phyloP scores from a whole-genome alignment of 345 rosid genomes.

The Eucalyptus shirleyi region DNA sequence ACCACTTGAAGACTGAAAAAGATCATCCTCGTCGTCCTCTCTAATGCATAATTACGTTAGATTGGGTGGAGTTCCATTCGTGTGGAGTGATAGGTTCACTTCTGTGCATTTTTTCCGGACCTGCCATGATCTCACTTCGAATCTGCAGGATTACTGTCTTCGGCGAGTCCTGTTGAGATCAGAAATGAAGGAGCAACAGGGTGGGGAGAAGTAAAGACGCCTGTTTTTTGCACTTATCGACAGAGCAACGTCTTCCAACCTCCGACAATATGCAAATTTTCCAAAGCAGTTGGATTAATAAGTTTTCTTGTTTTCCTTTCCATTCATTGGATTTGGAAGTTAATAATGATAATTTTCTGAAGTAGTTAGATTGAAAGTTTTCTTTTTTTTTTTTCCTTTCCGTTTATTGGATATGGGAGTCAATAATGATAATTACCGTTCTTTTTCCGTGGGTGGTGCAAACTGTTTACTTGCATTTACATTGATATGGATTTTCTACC shows the following conservation, averaged over 20 bases:
- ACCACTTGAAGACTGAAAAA: not conserved
- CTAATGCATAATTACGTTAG: not conserved
- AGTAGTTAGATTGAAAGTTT: not conserved
- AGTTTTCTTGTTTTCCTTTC: not conserved
- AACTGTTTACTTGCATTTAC: not conserved
- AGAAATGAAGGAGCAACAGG: not conserved
- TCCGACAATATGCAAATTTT: not conserved
- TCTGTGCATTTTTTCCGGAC: not conserved
- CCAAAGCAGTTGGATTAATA: not conserved
- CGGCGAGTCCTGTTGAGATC: not conserved
- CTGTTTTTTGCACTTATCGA: not conserved
- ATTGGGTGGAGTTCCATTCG: not conserved
- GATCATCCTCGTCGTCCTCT: not conserved
- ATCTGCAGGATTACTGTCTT: not conserved
- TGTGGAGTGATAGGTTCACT: not conserved
- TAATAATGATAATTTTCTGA: not conserved
- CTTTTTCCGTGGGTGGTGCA: not conserved
- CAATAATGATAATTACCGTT: not conserved
- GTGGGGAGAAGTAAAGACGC: not conserved
- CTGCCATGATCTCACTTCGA: not conserved
- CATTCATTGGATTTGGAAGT: not conserved
- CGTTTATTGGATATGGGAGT: not conserved
- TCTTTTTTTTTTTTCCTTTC: not conserved
- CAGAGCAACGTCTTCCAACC: not conserved
- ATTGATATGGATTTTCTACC: not conserved